Evolutionary conservation across 768 basidiomycete species (phyloP).

Genomic region (Agrocybe praecox): DNA sequence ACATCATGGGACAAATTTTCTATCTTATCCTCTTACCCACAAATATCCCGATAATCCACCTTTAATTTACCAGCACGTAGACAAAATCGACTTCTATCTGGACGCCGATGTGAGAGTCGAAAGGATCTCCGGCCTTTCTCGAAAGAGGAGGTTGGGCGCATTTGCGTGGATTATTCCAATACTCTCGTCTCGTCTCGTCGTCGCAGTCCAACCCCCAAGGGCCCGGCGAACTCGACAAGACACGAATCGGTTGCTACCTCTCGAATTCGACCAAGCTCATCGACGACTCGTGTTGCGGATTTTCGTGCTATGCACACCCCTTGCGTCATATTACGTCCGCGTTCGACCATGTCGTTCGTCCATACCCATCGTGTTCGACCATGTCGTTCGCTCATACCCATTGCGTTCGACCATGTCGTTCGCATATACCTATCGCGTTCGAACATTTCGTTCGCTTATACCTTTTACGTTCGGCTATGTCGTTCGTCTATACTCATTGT

Average conservation of each 20-base stretch:
- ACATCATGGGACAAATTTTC: conserved; percentile 9
- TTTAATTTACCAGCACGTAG: conserved; percentile 4
- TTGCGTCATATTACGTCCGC: background rate
- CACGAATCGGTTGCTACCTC: conserved; percentile 27
- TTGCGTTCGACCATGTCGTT: too few species aligned
- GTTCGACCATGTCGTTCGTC: too few species aligned
- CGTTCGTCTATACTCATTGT: too few species aligned
- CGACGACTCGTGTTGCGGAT: too few species aligned
- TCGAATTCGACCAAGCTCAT: conserved; percentile 17
- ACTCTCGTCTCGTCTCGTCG: conserved; percentile 28
- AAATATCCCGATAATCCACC: conserved; percentile 22
- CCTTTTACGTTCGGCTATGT: too few species aligned
- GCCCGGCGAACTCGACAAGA: conserved; percentile 22
- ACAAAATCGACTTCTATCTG: conserved; percentile 20
- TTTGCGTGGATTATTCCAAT: conserved; percentile 27
- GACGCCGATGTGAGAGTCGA: conserved; percentile 16
- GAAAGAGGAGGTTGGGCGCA: conserved; percentile 9
- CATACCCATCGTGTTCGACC: too few species aligned
- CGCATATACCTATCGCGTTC: too few species aligned
- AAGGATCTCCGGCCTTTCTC: conserved; percentile 26
- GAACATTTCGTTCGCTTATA: too few species aligned
- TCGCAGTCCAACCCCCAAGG: conserved; percentile 20
- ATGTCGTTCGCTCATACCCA: too few species aligned
- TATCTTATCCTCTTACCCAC: conserved; percentile 25
- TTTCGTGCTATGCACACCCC: too few species aligned